Evolutionary conservation across 176 grass and related monocot genomes (phyloP).

Genomic region (Pontederia paniculata): DNA sequence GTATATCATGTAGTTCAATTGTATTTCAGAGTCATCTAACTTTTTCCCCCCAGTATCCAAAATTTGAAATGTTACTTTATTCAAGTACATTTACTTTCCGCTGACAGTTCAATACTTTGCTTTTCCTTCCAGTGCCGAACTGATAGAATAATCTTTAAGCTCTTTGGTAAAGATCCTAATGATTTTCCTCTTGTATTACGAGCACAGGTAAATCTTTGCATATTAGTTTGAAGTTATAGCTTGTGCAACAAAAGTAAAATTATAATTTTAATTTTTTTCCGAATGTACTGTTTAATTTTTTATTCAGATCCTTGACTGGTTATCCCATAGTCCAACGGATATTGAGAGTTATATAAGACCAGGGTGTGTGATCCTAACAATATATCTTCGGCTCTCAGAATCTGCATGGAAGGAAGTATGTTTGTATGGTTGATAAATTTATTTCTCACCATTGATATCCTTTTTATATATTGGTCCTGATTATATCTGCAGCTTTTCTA

Average conservation of each 20-base stretch:
- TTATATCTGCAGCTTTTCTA: constrained; percentile 52
- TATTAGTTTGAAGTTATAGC: not conserved
- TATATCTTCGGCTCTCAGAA: constrained; percentile 82
- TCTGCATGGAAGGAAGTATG: constrained; percentile 70
- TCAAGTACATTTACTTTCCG: not conserved
- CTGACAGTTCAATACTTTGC: not conserved
- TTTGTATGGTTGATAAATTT: constrained; percentile 12
- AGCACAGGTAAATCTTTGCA: constrained; percentile 43
- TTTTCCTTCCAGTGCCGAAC: constrained; percentile 63
- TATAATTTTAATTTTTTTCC: not conserved
- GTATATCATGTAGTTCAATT: constrained; percentile 31
- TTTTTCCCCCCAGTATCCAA: no score
- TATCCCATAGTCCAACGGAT: constrained; percentile 91
- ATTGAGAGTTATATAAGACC: constrained; percentile 97
- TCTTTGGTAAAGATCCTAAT: constrained; percentile 85
- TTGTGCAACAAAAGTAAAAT: not conserved
- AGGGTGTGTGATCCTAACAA: constrained; percentile 90
- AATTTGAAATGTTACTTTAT: no score
- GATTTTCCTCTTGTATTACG: constrained; percentile 78
- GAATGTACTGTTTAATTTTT: constrained; percentile 35
- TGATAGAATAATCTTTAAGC: constrained; percentile 94
- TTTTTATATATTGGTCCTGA: constrained; percentile 2
- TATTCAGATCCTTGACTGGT: constrained; percentile 95
- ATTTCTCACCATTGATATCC: not conserved
- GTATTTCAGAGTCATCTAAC: no score